Evolutionary conservation across 2,329 filamentous ascomycete species (phyloP), one percentile per base, ranked within the genome.

Genomic region (Hypoxylon sp.): DNA sequence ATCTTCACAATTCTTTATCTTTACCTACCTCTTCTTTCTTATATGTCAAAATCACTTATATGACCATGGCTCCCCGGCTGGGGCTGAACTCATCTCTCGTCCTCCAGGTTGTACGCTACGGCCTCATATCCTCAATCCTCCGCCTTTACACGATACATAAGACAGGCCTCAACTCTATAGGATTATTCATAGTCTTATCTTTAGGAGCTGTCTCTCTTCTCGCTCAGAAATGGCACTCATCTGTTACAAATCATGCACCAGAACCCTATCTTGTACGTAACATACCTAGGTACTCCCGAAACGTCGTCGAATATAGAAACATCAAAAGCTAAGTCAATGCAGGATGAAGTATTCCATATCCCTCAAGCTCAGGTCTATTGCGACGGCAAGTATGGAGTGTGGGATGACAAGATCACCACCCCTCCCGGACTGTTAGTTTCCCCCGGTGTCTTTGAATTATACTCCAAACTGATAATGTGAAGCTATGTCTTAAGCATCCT

Each of bases 391-490:
- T 97, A 91, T 82, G 77, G 79, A 11, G 85, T 93, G 61, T 99
- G 96, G 96, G 94, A 99, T 79, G 91, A 95, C 65, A 99, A 98
- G 79, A 96, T 99, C 76, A 99, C 96, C 0, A 99, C 96, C 1
- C 96, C 96, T 0, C 95, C 96, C 0, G 96, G 94, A 34, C 82
- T 99, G 82, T 93, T 84, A 78, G 84, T 79, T 28, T 75, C 21
- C 60, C 10, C 62, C 72, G 74, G 43, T 51, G 72, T 30, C 65
- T 77, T 55, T 17, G 48, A 45, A 2, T 73, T 72, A 59, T 72
- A 63, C 28, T 73, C 74, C n/a, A 17, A 21, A 57, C 59, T 74
- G 13, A 70, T 50, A 53, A 60, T 49, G 9, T 53, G 53, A 58
- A 79, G 74, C 11, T 75, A 75, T 48, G 50, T 84, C 14, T 68